Conservation (phyloP, 2,329 filamentous ascomycete species). For the Alternaria metachromatica region DNA sequence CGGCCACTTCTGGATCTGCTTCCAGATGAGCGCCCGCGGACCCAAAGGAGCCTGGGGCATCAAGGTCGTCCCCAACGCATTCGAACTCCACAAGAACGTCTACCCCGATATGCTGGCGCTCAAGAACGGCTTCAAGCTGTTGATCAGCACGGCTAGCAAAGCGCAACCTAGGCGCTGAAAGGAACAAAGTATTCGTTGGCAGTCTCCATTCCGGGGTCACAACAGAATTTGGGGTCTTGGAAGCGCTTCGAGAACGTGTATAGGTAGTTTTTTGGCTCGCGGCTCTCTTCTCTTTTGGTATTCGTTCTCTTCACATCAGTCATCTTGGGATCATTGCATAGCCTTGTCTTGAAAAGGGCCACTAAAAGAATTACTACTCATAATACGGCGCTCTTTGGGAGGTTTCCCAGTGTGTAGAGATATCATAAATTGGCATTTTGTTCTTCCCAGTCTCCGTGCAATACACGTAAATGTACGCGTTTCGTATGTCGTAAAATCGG, state of each 20-base stretch:
- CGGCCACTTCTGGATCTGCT: slow-evolving; percentile 94
- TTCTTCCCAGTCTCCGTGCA: not conserved
- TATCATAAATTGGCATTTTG: not conserved
- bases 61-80: slow-evolving; percentile 90
- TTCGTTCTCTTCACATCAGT: not conserved
- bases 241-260: not conserved
- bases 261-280: not conserved
- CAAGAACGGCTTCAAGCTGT: slow-evolving; percentile 95
- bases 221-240: not conserved
- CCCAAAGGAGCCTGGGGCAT: slow-evolving; percentile 81
- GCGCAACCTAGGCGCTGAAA: slow-evolving; percentile 13
- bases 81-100: slow-evolving; percentile 83
- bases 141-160: slow-evolving; percentile 58
- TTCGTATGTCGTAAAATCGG: not conserved
- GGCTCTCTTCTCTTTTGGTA: not conserved
- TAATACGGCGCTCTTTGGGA: not conserved
- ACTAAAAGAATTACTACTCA: not conserved
- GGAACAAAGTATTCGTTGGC: not conserved
- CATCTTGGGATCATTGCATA: not conserved
- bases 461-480: not conserved
- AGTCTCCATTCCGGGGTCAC: not conserved
- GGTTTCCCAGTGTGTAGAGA: not conserved
- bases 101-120: slow-evolving; percentile 96
- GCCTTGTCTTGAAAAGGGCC: not conserved
- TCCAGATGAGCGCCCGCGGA: slow-evolving; percentile 84